Evolutionary conservation across 192 early-diverging fungal species (phyloP).

Genomic region (Dimargaris xerosporica): DNA sequence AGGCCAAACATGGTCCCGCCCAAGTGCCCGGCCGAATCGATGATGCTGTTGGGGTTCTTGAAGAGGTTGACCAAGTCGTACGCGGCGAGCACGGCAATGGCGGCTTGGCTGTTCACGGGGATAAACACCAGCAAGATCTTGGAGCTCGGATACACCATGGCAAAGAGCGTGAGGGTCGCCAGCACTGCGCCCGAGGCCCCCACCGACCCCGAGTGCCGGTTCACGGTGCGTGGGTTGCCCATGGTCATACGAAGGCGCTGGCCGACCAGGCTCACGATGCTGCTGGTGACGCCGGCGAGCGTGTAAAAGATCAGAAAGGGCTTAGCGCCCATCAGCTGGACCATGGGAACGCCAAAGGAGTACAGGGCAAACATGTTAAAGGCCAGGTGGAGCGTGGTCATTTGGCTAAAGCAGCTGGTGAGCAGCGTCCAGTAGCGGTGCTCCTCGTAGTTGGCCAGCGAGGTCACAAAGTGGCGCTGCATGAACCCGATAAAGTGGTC

Average conservation of each 20-base stretch:
- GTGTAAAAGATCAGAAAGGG: constrained; percentile 24
- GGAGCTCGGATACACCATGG: constrained; percentile 24
- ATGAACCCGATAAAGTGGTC: constrained; percentile 15
- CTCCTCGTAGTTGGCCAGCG: constrained; percentile 16
- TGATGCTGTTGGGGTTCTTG: constrained; percentile 9
- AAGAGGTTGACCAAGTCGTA: constrained; percentile 24
- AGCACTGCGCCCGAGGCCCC: constrained; percentile 28
- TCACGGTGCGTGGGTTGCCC: constrained; percentile 13
- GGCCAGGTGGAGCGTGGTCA: constrained; percentile 21
- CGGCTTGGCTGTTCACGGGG: constrained; percentile 25
- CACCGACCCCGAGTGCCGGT: constrained; percentile 11
- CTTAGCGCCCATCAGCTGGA: constrained; percentile 16
- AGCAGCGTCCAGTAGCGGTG: constrained; percentile 30
- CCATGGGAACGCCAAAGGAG: constrained; percentile 23
- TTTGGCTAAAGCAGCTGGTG: constrained; percentile 31
- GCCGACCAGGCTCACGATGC: constrained; percentile 20
- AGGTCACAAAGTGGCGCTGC: constrained; percentile 20
- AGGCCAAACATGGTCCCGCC: constrained; percentile 26
- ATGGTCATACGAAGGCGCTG: constrained; percentile 12
- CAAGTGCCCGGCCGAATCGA: constrained; percentile 32
- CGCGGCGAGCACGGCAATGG: constrained; percentile 20
- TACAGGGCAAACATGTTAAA: constrained; percentile 32
- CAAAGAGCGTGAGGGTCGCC: constrained; percentile 25
- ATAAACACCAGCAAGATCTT: constrained; percentile 22
- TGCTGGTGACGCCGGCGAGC: constrained; percentile 18